phyloP scores from a whole-genome alignment of 1,284 basidiomycete species.

The Sporisorium graminicola region DNA sequence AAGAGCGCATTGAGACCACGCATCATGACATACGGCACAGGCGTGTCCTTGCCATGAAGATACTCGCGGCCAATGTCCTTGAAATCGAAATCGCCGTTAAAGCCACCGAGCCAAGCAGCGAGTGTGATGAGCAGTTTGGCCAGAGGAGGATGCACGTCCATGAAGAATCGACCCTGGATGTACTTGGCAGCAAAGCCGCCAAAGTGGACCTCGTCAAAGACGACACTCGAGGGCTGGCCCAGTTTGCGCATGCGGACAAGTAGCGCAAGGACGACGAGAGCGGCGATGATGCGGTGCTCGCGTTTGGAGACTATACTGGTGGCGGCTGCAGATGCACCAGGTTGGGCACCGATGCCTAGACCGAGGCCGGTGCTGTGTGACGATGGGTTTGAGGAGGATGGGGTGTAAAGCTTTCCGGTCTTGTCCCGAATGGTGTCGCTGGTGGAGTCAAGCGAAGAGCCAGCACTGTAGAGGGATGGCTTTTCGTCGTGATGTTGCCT shows the following conservation, averaged over 20 bases:
- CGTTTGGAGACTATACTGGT: conserved; percentile 25
- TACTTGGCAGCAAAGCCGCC: conserved; percentile 80
- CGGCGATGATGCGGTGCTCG: conserved; percentile 46
- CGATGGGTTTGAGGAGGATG: background rate
- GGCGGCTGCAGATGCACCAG: conserved; percentile 40
- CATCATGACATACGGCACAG: conserved; percentile 95
- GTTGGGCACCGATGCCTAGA: conserved; percentile 49
- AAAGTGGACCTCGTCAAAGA: conserved; percentile 70
- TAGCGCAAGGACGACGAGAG: conserved; percentile 37
- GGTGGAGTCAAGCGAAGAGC: conserved; percentile 6
- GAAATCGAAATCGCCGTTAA: conserved; percentile 94
- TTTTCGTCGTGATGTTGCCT: conserved; percentile 35
- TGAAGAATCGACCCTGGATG: conserved; percentile 87
- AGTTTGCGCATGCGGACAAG: conserved; percentile 61
- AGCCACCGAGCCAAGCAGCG: conserved; percentile 88
- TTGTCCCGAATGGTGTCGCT: conserved; percentile 36
- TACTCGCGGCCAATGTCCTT: conserved; percentile 83
- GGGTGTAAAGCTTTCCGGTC: conserved; percentile 32
- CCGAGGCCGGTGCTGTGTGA: conserved; percentile 44
- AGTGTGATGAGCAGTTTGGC: conserved; percentile 95
- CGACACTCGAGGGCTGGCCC: conserved; percentile 65
- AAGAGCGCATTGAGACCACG: conserved; percentile 89
- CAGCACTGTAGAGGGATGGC: conserved; percentile 37
- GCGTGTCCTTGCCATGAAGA: conserved; percentile 63
- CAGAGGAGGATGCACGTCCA: conserved; percentile 97